These are phyloP conservation scores for Claviceps citrina DNA, from an alignment of 2,329 filamentous ascomycete genomes.

Conservation along the genomic window DNA sequence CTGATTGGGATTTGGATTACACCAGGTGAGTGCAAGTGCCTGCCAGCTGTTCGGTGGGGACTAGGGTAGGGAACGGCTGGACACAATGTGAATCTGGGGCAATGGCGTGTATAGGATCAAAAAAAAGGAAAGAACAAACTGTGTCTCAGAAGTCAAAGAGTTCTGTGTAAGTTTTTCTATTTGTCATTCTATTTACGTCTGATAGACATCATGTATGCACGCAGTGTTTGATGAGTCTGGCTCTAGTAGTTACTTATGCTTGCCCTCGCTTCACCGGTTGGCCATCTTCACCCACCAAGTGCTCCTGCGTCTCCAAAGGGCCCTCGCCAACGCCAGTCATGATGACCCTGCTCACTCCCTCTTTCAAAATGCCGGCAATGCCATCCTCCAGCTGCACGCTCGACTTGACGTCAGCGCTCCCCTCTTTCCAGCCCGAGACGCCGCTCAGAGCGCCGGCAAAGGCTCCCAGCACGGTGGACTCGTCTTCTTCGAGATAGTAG, in stretches of 20 bases:
- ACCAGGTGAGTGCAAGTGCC: background rate
- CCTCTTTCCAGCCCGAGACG: slow-evolving; percentile 58
- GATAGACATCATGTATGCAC: background rate
- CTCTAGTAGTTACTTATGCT: too few relatives aligned
- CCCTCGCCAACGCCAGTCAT: slow-evolving; percentile 84
- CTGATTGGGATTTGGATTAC: background rate
- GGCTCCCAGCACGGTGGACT: slow-evolving; percentile 55
- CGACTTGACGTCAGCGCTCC: slow-evolving; percentile 35
- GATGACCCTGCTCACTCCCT: slow-evolving; percentile 78
- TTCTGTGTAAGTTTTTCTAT: too few relatives aligned
- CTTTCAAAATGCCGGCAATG: slow-evolving; percentile 50
- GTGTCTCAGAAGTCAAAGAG: too few relatives aligned
- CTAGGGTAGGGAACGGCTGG: background rate
- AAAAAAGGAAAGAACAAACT: too few relatives aligned
- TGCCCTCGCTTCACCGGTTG: slow-evolving; percentile 24
- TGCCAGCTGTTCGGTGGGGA: slow-evolving; percentile 3
- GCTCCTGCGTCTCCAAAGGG: slow-evolving; percentile 63
- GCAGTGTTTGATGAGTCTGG: background rate
- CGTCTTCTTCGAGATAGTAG: slow-evolving; percentile 78
- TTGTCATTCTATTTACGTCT: background rate
- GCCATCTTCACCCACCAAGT: slow-evolving; percentile 55
- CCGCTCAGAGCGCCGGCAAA: slow-evolving; percentile 53
- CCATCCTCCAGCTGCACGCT: slow-evolving; percentile 47
- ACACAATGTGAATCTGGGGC: background rate
- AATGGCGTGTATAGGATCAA: background rate